Conservation (phyloP, 768 basidiomycete genomes). For the Glaciozyma antarctica region DNA sequence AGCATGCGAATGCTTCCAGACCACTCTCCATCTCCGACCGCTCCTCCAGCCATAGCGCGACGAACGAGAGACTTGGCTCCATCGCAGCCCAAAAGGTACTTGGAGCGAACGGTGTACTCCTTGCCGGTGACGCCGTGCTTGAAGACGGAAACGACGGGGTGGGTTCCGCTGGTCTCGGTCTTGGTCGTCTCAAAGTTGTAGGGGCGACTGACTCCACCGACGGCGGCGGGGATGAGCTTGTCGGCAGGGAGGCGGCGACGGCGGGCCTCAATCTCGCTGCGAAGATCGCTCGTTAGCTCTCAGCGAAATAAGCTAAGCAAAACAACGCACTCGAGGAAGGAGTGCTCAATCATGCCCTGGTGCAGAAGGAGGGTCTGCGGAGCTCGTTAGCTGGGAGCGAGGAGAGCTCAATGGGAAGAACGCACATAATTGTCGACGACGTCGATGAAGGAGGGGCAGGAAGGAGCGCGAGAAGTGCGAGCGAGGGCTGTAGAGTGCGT, state of each 20-base stretch:
- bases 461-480: conserved; percentile 34
- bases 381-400: background rate
- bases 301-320: no score
- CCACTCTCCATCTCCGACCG: no score
- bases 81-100: no score
- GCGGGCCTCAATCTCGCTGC: no score
- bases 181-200: conserved; percentile 32
- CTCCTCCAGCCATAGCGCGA: no score
- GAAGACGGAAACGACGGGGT: no score
- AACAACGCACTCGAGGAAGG: no score
- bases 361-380: conserved; percentile 30
- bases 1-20: no score
- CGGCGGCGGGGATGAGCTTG: conserved; percentile 27
- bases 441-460: conserved; percentile 36
- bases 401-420: background rate
- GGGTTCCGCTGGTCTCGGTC: conserved; percentile 23
- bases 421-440: conserved; percentile 32
- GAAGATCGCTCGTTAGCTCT: no score
- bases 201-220: conserved; percentile 33
- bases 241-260: conserved; percentile 30
- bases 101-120: no score
- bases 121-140: no score
- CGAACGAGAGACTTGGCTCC: no score
- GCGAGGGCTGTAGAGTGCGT: conserved; percentile 14
- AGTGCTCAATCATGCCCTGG: conserved; percentile 35